Evolutionary conservation across 139 green algal genomes (phyloP).

Genomic region (Diplosphaera chodatii): DNA sequence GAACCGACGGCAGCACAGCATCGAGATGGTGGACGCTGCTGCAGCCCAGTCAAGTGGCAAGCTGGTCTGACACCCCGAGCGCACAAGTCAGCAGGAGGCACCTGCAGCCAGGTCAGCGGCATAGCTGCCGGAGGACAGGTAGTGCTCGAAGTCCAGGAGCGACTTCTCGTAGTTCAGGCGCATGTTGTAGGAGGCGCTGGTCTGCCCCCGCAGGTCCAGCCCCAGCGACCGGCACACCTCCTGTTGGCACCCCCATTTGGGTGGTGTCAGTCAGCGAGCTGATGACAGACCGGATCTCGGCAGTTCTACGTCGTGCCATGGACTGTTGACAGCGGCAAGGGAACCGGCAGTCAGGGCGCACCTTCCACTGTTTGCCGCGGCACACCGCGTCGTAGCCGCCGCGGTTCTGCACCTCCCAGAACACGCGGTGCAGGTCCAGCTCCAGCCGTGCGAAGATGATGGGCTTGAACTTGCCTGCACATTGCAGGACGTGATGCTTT

Average conservation of each 20-base stretch:
- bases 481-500: no score
- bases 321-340: no score
- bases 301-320: no score
- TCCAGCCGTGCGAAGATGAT: slow-evolving; percentile 59
- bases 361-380: slow-evolving; percentile 54
- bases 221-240: slow-evolving; percentile 61
- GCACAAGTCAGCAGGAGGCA: slow-evolving; percentile 13
- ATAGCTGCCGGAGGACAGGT: slow-evolving; percentile 46
- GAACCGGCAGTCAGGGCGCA: no score
- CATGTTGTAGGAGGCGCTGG: slow-evolving; percentile 63
- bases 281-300: no score
- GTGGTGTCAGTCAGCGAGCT: no score
- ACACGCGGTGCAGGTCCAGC: slow-evolving; percentile 62
- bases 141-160: slow-evolving; percentile 76
- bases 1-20: no score
- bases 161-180: slow-evolving; percentile 70
- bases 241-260: neutral
- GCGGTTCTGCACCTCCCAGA: slow-evolving; percentile 61
- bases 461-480: slow-evolving; percentile 47
- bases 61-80: no score
- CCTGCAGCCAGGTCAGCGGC: slow-evolving; percentile 25
- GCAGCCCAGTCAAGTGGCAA: no score
- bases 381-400: slow-evolving; percentile 68
- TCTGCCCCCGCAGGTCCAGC: slow-evolving; percentile 53
- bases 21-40: no score